Conservation (phyloP, 331 rosid species). For the Cydonia oblonga region DNA sequence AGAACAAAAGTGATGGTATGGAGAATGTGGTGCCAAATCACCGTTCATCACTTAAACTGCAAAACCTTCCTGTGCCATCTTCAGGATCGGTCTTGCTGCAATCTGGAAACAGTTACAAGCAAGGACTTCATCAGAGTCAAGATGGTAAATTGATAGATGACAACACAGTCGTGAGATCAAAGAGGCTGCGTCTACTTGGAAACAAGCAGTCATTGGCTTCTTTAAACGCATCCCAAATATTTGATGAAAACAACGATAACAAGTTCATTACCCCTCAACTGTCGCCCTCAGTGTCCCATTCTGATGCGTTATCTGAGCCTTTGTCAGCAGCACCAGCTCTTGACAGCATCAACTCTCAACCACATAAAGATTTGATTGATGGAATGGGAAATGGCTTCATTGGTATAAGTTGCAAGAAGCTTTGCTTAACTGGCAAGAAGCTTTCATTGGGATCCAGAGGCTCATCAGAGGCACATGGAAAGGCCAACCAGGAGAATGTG, state of each 20-base stretch:
- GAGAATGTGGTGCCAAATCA: neutral
- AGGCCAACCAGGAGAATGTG: too few species aligned
- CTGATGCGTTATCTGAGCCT: neutral
- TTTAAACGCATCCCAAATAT: neutral
- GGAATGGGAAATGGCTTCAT: neutral
- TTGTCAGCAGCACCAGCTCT: neutral
- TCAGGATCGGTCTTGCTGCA: neutral
- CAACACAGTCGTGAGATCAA: neutral
- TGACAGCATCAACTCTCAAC: neutral
- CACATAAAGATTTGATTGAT: neutral
- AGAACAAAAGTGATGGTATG: constrained; percentile 1
- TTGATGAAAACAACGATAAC: neutral
- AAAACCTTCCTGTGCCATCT: neutral
- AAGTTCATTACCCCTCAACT: neutral
- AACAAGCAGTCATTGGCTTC: constrained; percentile 1
- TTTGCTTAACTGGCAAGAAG: constrained; percentile 14
- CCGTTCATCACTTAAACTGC: neutral
- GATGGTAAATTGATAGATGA: neutral
- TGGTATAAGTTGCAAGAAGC: neutral
- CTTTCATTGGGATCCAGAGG: constrained; percentile 18
- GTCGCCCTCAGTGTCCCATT: neutral
- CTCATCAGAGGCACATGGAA: constrained; percentile 1
- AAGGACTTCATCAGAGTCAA: neutral
- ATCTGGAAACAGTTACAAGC: neutral
- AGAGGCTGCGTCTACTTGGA: neutral